A percentile compares a stretch with the other conserved stretches of the same genome.
phyloP scores from a whole-genome alignment of 2,329 filamentous ascomycete genomes.

The Aspergillus sp. region DNA sequence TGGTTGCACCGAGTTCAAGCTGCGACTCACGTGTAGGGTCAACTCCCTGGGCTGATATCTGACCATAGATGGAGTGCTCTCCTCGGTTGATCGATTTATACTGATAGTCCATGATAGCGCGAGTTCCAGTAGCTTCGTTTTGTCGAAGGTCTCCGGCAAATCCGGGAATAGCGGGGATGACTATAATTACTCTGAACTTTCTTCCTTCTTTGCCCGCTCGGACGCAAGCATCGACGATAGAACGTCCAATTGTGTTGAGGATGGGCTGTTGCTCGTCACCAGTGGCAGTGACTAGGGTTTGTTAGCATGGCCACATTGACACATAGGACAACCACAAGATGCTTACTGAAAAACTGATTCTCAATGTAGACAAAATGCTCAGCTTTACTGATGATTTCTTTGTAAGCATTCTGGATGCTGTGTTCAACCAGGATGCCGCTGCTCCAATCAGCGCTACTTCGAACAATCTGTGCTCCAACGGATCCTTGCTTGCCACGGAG shows the following conservation, averaged over 20 bases:
- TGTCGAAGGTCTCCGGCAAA: slow-evolving; percentile 89
- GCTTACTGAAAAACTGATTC: slow-evolving; percentile 88
- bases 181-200: slow-evolving; percentile 85
- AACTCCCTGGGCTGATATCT: slow-evolving; percentile 70
- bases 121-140: slow-evolving; percentile 77
- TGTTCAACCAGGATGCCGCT: slow-evolving; percentile 82
- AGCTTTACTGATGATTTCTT: slow-evolving; percentile 79
- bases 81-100: slow-evolving; percentile 95
- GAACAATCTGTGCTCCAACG: slow-evolving; percentile 79
- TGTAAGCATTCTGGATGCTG: slow-evolving; percentile 84
- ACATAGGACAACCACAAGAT: background rate
- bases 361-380: slow-evolving; percentile 97
- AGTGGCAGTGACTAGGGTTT: slow-evolving; percentile 69
- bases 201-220: slow-evolving; percentile 76
- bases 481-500: slow-evolving; percentile 65
- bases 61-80: slow-evolving; percentile 84
- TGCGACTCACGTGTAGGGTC: slow-evolving; percentile 59
- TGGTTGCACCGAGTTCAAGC: slow-evolving; percentile 35
- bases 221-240: slow-evolving; percentile 89
- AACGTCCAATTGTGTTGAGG: slow-evolving; percentile 80
- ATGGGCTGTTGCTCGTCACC: slow-evolving; percentile 83
- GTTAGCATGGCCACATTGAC: slow-evolving; percentile 21
- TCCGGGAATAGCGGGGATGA: slow-evolving; percentile 89
- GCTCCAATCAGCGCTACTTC: slow-evolving; percentile 90
- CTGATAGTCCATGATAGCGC: slow-evolving; percentile 98